Percentiles rank a stretch among this genome's conserved stretches.
Evolutionary conservation across 2,329 filamentous ascomycete species (phyloP).

Genomic region (Colletotrichum theobromicola): DNA sequence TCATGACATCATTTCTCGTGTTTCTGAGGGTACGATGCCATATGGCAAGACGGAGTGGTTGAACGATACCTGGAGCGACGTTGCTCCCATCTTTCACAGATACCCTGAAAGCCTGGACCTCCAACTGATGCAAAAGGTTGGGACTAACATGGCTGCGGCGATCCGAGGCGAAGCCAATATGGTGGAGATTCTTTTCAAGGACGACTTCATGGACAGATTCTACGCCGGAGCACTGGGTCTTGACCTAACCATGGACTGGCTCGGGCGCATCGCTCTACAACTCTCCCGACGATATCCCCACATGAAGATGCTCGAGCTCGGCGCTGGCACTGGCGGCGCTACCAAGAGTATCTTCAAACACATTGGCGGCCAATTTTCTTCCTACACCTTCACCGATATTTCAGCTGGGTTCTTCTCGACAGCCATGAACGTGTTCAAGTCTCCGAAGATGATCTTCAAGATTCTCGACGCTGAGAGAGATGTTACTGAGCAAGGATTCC

Average conservation of each 20-base stretch:
- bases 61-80: background rate
- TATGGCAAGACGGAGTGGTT: background rate
- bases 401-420: slow-evolving; percentile 24
- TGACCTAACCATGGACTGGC: background rate
- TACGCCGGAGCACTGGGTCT: background rate
- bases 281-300: slow-evolving; percentile 5
- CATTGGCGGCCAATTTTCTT: slow-evolving; percentile 4
- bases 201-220: background rate
- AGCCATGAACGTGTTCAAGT: slow-evolving; percentile 28
- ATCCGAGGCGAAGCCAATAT: background rate
- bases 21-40: background rate
- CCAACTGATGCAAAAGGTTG: background rate
- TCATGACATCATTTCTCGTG: background rate
- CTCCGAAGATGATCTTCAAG: slow-evolving; percentile 21
- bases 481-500: slow-evolving; percentile 30
- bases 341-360: slow-evolving; percentile 12
- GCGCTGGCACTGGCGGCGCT: slow-evolving; percentile 46
- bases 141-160: background rate
- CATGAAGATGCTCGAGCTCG: slow-evolving; percentile 35
- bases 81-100: background rate
- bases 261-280: background rate
- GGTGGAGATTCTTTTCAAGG: background rate
- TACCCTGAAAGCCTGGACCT: background rate
- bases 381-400: slow-evolving; percentile 28
- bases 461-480: slow-evolving; percentile 35